Evolutionary conservation across 2,329 filamentous ascomycete species (phyloP).

Genomic region (Exutisphaerella laricina): DNA sequence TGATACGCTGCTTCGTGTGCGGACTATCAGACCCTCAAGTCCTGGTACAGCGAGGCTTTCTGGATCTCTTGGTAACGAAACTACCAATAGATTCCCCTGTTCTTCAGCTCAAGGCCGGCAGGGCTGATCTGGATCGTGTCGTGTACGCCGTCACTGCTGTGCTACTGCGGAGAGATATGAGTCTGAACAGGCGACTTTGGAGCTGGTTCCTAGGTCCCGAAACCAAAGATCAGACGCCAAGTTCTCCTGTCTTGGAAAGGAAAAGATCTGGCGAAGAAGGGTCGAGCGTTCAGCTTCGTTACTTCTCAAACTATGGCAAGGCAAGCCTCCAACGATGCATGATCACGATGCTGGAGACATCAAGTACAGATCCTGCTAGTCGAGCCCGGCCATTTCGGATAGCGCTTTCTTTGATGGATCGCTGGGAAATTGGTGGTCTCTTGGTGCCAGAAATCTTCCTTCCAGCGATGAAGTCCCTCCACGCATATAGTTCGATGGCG

Average conservation of each 20-base stretch:
- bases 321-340: conserved; percentile 68
- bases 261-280: conserved; percentile 46
- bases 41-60: conserved; percentile 86
- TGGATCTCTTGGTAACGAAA: conserved; percentile 87
- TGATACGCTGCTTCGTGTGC: conserved; percentile 86
- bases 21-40: conserved; percentile 83
- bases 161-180: conserved; percentile 89
- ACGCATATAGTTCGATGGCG: conserved; percentile 63
- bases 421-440: conserved; percentile 91
- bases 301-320: conserved; percentile 77
- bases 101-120: conserved; percentile 62
- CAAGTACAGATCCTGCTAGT: conserved; percentile 54
- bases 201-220: conserved; percentile 88
- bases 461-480: conserved; percentile 74
- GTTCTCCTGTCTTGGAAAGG: conserved; percentile 21
- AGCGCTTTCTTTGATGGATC: conserved; percentile 92
- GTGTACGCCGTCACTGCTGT: conserved; percentile 80
- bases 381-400: conserved; percentile 82
- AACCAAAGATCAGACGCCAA: conserved; percentile 34
- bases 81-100: conserved; percentile 78
- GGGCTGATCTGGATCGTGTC: conserved; percentile 72
- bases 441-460: conserved; percentile 86
- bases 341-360: conserved; percentile 65
- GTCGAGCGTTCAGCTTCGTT: conserved; percentile 52
- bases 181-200: conserved; percentile 90